Evolutionary conservation across 2,329 filamentous ascomycete genomes (phyloP), one percentile per base, ranked within the genome.

Genomic region (Acephala macrosclerotiorum): DNA sequence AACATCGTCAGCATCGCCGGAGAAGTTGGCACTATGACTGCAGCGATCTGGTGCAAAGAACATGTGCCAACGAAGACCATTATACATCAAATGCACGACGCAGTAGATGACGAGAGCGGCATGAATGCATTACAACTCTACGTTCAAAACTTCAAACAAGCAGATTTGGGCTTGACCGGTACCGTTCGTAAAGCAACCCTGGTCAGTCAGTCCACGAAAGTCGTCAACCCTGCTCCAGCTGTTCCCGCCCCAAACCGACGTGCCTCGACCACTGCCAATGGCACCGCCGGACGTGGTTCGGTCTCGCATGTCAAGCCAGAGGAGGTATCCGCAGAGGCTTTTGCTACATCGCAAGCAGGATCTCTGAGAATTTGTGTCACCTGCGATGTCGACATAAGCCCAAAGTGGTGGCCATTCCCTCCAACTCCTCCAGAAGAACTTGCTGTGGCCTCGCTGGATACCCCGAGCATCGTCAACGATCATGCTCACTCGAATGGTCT

Each of bases 81-180:
- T 45, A 83, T 96, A 8, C 92, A 98, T 78, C 86, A 84, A 12
- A 93, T 97, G 82, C 86, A 92, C 68, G 94, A 97, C 70, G 77
- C 87, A 25, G 89, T 91, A 12, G 88, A 90, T 63, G 22, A 20
- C 8, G 88, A 91, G 22, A 83, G 83, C n/a, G 89, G 89, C n/a
- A 79, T 89, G 61, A 96, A 90, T 72, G 93, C 92, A 11, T 81
- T 99, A 58, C 94, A 97, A 77, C 84, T 97, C 29, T 99, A 92
- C 76, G 92, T 91, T 53, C 90, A 91, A 71, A 94, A 90, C 65
- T 97, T 93, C 82, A 99, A 99, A 79, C 95, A 98, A 79, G 95
- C 96, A 9, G 96, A 99, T 76, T 85, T 95, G 47, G 88, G 92
- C 2, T 81, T 97, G 72, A 97, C 94, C 2, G 96, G 96, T 33